phyloP scores from a whole-genome alignment of 495 filamentous ascomycete species.

The Penicillium desertorum region DNA sequence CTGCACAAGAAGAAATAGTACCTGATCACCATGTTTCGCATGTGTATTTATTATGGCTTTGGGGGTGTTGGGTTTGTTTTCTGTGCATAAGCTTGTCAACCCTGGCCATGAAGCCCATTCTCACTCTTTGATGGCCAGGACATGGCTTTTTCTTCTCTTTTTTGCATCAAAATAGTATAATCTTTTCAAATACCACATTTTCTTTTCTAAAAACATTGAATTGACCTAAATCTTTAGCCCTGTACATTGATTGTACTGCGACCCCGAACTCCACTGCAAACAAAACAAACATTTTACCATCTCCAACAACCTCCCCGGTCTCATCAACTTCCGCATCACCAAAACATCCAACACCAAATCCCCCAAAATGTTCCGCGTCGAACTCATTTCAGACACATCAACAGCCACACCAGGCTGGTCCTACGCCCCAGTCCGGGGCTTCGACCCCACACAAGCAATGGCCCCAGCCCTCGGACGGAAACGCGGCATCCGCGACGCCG shows the following conservation, averaged over 20 bases:
- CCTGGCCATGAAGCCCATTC: not conserved
- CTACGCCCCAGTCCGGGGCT: conserved; percentile 76
- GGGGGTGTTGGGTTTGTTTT: conserved; percentile 14
- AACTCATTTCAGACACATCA: conserved; percentile 70
- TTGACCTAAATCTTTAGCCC: not conserved
- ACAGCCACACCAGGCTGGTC: conserved; percentile 79
- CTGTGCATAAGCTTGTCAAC: conserved; percentile 7
- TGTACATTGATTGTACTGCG: not conserved
- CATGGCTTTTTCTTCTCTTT: not conserved
- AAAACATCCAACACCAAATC: not conserved
- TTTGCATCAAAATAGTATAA: not conserved
- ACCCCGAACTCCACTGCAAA: conserved; percentile 26
- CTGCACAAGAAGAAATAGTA: conserved; percentile 62
- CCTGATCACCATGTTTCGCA: not conserved
- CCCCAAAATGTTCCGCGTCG: conserved; percentile 60
- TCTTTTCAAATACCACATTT: conserved; percentile 4
- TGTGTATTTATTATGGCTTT: conserved; percentile 9
- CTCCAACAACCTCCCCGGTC: conserved; percentile 6
- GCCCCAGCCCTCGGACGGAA: conserved; percentile 60
- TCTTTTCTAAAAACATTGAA: not conserved
- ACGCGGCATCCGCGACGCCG: conserved; percentile 58
- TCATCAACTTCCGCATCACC: conserved; percentile 8
- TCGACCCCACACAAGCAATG: conserved; percentile 59
- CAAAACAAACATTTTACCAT: conserved; percentile 28
- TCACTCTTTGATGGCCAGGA: not conserved